Evolutionary conservation across 345 rosid species (phyloP), one percentile per base, ranked within the genome.

Genomic region (Dipteronia dyeriana): DNA sequence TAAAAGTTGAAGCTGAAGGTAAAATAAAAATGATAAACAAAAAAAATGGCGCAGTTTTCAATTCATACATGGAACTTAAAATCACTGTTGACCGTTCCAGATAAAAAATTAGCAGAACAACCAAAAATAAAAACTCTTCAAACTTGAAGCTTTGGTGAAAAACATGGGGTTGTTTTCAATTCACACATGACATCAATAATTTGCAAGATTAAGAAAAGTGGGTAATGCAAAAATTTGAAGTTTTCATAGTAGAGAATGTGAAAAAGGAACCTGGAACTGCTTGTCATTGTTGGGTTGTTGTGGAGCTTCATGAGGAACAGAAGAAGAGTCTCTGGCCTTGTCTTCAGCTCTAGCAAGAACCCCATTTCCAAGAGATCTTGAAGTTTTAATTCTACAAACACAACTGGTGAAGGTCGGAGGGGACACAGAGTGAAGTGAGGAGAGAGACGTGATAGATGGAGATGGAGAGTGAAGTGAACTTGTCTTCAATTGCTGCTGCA

Each of bases 291-390:
- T 81, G 81, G 86, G 62, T 82, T 70, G 84, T 47, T 70, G 76
- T 71, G 70, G 82, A 74, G 75, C 63, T 73, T 86, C 75, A 25
- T 39, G 76, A 62, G 83, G 83, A 68, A 60, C 59, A 51, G 90
- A 57, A 26, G 92, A 80, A 57, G 87, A 78, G 25, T 69, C 86
- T 68, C 78, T 82, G n/a, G 91, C 90, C 85, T 88, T 85, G 79
- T 92, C 91, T 86, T 92, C 97, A 47, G 95, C 95, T 78, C 91
- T 86, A 43, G 85, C 89, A 70, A 89, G 90, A 78, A 90, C 81
- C 43, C 80, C 75, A 78, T 79, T 73, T 17, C 85, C 79, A 25
- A 79, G 81, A 47, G 84, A 78, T 53, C 91, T 89, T 38, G 90
- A 82, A 76, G 70, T 70, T 85, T 85, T 78, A 45, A 84, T 69